phyloP scores from a whole-genome alignment of 208 protist genomes.

The Herpetomonas samuelpessoai region DNA sequence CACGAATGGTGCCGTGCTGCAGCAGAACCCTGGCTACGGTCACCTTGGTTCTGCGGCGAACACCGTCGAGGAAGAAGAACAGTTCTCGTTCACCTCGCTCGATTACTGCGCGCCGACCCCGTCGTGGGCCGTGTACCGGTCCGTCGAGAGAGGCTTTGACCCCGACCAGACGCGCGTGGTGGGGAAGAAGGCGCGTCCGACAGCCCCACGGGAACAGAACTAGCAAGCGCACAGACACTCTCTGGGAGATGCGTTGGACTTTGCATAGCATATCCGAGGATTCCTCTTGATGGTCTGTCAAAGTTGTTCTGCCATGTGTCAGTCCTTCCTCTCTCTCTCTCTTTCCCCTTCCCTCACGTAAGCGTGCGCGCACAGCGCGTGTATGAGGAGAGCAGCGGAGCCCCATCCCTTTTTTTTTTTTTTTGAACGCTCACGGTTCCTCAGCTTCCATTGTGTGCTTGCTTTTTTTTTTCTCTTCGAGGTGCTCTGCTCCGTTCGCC shows the following conservation, averaged over 20 bases:
- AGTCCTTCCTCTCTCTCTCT: conserved; percentile 7
- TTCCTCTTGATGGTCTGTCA: no score
- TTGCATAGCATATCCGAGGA: no score
- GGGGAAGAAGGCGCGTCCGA: conserved; percentile 61
- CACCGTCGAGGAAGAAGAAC: neutral
- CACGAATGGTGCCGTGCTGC: neutral
- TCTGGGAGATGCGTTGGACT: no score
- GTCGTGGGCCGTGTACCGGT: conserved; percentile 79
- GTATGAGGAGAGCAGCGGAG: no score
- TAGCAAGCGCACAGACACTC: no score
- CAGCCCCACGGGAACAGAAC: no score
- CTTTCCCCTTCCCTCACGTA: conserved; percentile 9
- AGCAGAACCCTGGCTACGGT: no score
- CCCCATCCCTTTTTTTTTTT: neutral
- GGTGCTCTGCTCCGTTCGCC: no score
- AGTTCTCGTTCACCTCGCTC: conserved; percentile 53
- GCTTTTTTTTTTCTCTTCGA: no score
- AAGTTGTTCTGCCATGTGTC: neutral
- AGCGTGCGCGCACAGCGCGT: no score
- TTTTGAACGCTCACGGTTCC: neutral
- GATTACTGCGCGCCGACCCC: conserved; percentile 81
- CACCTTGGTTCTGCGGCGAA: neutral
- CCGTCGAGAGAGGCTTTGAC: conserved; percentile 86
- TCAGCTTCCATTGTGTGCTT: neutral
- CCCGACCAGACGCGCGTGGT: conserved; percentile 69